A percentile compares a stretch with the other conserved stretches of the same genome.
Conservation (phyloP, 805 yeast genomes). For the Saturnispora saitoi region DNA sequence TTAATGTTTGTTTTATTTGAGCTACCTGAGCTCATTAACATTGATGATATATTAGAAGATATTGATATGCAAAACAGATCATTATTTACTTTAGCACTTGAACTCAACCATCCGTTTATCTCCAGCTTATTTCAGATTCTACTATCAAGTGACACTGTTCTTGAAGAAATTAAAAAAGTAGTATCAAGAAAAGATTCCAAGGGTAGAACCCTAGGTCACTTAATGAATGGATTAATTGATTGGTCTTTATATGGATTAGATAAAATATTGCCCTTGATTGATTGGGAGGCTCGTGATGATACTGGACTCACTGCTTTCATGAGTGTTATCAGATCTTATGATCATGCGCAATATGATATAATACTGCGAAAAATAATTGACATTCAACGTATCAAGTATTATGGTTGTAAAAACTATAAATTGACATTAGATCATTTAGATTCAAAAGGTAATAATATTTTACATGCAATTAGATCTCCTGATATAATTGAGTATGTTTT, state of each 20-base stretch:
- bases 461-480: constrained; percentile 54
- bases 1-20: constrained; percentile 40
- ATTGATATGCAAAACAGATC: constrained; percentile 44
- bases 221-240: constrained; percentile 28
- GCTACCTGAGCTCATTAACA: constrained; percentile 41
- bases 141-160: constrained; percentile 25
- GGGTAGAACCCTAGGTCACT: constrained; percentile 65
- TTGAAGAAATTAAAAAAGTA: constrained; percentile 40
- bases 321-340: constrained; percentile 71
- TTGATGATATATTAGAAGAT: constrained; percentile 65
- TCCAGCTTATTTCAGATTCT: constrained; percentile 38
- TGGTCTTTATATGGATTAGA: neutral
- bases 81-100: constrained; percentile 55
- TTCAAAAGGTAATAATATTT: constrained; percentile 59
- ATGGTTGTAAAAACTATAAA: constrained; percentile 30
- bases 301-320: constrained; percentile 73
- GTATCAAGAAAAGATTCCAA: constrained; percentile 42
- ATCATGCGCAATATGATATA: constrained; percentile 51
- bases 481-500: constrained; percentile 38
- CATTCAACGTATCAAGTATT: constrained; percentile 37
- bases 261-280: constrained; percentile 10
- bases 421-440: constrained; percentile 58
- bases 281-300: constrained; percentile 62
- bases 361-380: constrained; percentile 32
- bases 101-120: constrained; percentile 34